These are phyloP conservation scores for Ganoderma sinense DNA, from an alignment of 1,284 basidiomycete species.

Conservation along the genomic window DNA sequence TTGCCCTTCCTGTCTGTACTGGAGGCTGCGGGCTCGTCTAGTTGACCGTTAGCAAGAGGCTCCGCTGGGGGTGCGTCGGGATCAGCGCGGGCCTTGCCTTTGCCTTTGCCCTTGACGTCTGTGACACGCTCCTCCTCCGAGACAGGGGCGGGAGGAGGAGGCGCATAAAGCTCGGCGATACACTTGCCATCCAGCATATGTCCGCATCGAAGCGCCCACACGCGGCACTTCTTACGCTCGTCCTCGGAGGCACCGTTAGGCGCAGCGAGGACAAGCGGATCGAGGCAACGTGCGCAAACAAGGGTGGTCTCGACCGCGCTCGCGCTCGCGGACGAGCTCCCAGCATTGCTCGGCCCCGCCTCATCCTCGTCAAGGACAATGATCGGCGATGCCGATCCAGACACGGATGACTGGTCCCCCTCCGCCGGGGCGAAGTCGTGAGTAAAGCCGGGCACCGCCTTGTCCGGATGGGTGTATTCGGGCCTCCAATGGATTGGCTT, in stretches of 20 bases:
- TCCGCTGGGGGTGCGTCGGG: conserved; percentile 1
- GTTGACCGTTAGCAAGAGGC: background rate
- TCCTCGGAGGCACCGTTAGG: conserved; percentile 42
- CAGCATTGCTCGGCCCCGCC: conserved; percentile 26
- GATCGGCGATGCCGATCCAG: conserved; percentile 43
- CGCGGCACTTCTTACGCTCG: conserved; percentile 47
- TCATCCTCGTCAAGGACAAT: conserved; percentile 42
- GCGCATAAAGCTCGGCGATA: conserved; percentile 60
- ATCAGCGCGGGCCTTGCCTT: conserved; percentile 30
- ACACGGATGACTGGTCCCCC: conserved; percentile 31
- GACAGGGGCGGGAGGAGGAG: conserved; percentile 32
- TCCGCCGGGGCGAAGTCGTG: conserved; percentile 61
- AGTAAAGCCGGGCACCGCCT: conserved; percentile 64
- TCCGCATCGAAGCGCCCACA: conserved; percentile 78
- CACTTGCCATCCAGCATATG: conserved; percentile 82
- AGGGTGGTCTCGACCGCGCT: conserved; percentile 46
- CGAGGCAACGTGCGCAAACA: conserved; percentile 67
- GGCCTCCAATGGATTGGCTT: conserved; percentile 49
- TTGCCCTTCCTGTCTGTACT: conserved; percentile 28
- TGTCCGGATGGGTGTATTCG: conserved; percentile 68
- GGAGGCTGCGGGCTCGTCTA: background rate
- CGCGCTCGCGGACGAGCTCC: conserved; percentile 24
- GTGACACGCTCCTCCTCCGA: conserved; percentile 1
- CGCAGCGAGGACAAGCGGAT: conserved; percentile 56
- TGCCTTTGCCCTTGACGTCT: conserved; percentile 26